These are phyloP conservation scores for Trifolium repens DNA, from an alignment of 306 rosid genomes.

Conservation along the genomic window DNA sequence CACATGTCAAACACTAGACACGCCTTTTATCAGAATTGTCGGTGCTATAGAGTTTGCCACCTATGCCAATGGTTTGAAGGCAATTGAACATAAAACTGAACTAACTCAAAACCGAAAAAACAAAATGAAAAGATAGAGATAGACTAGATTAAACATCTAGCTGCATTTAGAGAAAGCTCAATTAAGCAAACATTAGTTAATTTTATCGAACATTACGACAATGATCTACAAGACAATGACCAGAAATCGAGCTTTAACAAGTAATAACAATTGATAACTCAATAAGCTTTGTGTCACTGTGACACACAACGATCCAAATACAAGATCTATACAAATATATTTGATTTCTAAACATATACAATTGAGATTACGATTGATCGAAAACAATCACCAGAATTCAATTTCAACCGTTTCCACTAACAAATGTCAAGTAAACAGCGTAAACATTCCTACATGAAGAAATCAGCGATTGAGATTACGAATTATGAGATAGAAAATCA, in stretches of 20 bases:
- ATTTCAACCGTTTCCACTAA: constrained; percentile 4
- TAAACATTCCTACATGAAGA: no score
- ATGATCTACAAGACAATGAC: background rate
- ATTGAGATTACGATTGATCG: background rate
- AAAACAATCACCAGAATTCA: constrained; percentile 6
- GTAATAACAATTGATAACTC: background rate
- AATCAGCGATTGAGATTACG: no score
- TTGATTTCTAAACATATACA: background rate
- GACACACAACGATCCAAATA: constrained; percentile 31
- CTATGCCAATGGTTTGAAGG: constrained; percentile 18
- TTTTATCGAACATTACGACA: background rate
- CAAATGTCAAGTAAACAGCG: no score
- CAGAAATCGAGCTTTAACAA: background rate
- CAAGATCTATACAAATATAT: constrained; percentile 9
- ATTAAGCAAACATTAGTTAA: background rate
- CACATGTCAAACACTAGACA: background rate
- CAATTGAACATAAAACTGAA: constrained; percentile 1
- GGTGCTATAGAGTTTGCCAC: no score
- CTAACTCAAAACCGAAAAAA: constrained; percentile 18
- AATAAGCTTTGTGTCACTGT: constrained; percentile 3
- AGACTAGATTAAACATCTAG: background rate
- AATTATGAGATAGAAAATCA: background rate
- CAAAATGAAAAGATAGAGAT: background rate
- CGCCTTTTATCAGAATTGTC: background rate
- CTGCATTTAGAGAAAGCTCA: background rate